Evolutionary conservation across 805 yeast genomes (phyloP).

Genomic region (Komagataella populi): DNA sequence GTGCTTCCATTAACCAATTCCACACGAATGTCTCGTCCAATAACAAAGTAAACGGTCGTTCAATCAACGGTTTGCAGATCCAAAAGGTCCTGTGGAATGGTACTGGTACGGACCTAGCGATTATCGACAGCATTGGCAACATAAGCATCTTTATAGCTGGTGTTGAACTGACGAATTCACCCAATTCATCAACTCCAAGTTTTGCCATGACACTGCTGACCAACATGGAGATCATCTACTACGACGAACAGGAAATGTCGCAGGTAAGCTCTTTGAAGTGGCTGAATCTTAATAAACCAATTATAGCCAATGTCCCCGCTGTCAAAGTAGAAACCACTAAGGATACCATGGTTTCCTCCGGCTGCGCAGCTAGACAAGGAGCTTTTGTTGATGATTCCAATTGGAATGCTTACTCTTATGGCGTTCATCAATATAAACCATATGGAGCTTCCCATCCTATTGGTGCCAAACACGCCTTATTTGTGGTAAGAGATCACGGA

Average conservation of each 20-base stretch:
- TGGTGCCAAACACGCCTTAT: conserved; percentile 54
- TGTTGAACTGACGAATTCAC: conserved; percentile 23
- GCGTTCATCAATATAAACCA: conserved; percentile 44
- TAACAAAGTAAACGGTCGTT: not conserved
- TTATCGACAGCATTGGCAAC: conserved; percentile 61
- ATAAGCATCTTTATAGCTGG: conserved; percentile 43
- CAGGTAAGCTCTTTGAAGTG: conserved; percentile 34
- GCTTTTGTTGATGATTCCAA: conserved; percentile 19
- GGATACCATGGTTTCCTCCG: conserved; percentile 13
- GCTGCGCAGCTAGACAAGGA: conserved; percentile 21
- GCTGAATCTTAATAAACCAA: conserved; percentile 63
- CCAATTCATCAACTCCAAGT: conserved; percentile 12
- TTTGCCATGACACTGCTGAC: conserved; percentile 14
- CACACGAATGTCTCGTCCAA: not conserved
- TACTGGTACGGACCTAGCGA: conserved; percentile 69
- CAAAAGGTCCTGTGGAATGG: conserved; percentile 58
- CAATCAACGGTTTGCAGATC: conserved; percentile 11
- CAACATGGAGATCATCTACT: conserved; percentile 31
- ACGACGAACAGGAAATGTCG: conserved; percentile 21
- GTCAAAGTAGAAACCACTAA: conserved; percentile 14
- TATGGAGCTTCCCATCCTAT: conserved; percentile 58
- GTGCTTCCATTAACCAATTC: conserved; percentile 4
- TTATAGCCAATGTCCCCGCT: conserved; percentile 49
- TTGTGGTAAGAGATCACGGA: conserved; percentile 54
- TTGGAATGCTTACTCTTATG: conserved; percentile 31